Conservation (phyloP, 2,329 filamentous ascomycete genomes). For the Teratosphaeria pseudoeucalypti region DNA sequence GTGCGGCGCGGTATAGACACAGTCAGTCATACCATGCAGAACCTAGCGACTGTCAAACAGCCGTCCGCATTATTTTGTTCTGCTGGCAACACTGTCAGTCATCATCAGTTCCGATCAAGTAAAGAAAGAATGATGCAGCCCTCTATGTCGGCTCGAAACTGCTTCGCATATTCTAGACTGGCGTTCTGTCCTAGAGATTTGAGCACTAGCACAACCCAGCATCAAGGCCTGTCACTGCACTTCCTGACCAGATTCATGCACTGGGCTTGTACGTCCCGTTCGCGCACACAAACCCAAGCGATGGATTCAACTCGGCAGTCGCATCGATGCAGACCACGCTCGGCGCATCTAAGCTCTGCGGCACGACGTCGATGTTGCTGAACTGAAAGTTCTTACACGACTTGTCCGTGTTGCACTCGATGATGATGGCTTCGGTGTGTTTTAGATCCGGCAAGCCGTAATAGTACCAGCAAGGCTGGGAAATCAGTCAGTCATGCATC, state of each 20-base stretch:
- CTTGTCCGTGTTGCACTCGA: slow-evolving; percentile 32
- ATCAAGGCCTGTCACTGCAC: no score
- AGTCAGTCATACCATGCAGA: no score
- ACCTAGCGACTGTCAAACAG: no score
- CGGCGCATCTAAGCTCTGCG: slow-evolving; percentile 11
- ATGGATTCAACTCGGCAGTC: slow-evolving; percentile 12
- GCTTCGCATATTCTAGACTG: no score
- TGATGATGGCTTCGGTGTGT: slow-evolving; percentile 33
- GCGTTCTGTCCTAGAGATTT: no score
- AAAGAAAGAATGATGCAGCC: no score
- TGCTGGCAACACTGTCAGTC: no score
- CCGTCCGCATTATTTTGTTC: no score
- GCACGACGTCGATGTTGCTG: slow-evolving; percentile 14
- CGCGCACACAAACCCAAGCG: slow-evolving; percentile 13
- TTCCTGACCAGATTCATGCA: not conserved
- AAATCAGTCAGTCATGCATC: not conserved
- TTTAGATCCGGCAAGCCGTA: slow-evolving; percentile 28
- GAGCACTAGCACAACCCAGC: no score
- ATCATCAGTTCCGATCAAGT: no score
- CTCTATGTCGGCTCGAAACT: no score
- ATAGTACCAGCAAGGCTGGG: slow-evolving; percentile 38
- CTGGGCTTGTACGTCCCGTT: slow-evolving; percentile 14
- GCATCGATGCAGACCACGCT: slow-evolving; percentile 16
- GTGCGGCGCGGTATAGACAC: no score
- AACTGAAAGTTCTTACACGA: slow-evolving; percentile 26